Evolutionary conservation across 805 yeast genomes (phyloP), one percentile per base, ranked within the genome.

Genomic region (Candida nitratophila): DNA sequence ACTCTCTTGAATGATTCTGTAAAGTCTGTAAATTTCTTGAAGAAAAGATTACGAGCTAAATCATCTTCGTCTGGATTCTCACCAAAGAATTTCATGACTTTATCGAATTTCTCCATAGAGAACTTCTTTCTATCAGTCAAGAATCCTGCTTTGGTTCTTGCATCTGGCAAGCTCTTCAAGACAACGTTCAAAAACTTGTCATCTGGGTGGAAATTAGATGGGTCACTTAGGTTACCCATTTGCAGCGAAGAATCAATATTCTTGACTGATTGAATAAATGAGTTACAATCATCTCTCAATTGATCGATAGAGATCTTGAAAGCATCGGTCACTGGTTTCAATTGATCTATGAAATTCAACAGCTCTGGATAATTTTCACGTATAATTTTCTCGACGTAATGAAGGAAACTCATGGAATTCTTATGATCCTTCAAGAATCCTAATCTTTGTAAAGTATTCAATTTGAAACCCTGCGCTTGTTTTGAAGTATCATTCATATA

Each of bases 401-500:
- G 96, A 54, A 93, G 66, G 56, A 93, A 90, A 1, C 95, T 86
- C 81, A 85, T 81, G 6, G 88, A 77, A 59, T 91, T 90, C 47
- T 81, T 76, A 24, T 84, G 88, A 63, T 91, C 96, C 59, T 93
- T 93, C 65, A 95, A 82, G 52, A 95, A 89, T 29, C 84, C 86
- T 46, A 93, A 72, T 52, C 98, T 70, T 56, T 89, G 96, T 43
- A 93, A 71, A n/a, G 96, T 86, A 38, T 86, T 83, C 47, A 93
- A 69, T 55, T 85, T 84, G 72, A 95, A 95, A 3, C 99, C 99
- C 51, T 77, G 75, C 1, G 97, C 98, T 60, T 89, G 96, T 54
- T 89, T 90, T 2, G 87, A 72, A n/a, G 79, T 70, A 55, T 89
- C 96, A 60, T 95, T 93, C 99, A 93, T 93, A 61, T 82, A 91